Evolutionary conservation across 768 basidiomycete genomes (phyloP).

Genomic region (Boletus eberwhitei): DNA sequence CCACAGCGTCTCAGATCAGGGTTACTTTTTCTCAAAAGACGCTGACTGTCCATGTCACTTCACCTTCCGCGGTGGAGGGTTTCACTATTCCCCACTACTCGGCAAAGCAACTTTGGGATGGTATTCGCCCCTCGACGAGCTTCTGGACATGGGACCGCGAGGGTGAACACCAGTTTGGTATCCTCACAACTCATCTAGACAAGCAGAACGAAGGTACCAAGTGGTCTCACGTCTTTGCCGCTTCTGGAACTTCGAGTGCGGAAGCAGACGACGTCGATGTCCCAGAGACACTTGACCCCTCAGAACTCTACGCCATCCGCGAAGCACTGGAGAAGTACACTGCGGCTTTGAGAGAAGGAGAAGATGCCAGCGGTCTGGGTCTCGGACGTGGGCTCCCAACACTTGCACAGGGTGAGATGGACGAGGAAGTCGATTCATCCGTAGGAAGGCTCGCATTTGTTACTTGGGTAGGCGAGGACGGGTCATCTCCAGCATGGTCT

Average conservation of each 20-base stretch:
- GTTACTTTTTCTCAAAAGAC: constrained; percentile 63
- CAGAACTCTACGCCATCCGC: constrained; percentile 72
- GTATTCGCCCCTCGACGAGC: constrained; percentile 71
- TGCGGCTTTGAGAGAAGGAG: constrained; percentile 50
- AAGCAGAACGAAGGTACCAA: constrained; percentile 79
- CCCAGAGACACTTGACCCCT: constrained; percentile 84
- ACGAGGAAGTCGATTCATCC: constrained; percentile 80
- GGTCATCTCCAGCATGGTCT: constrained; percentile 43
- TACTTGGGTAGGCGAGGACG: constrained; percentile 63
- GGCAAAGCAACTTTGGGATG: constrained; percentile 71
- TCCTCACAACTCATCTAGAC: constrained; percentile 82
- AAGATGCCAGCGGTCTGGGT: constrained; percentile 61
- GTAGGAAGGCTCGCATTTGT: constrained; percentile 63
- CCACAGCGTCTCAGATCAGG: constrained; percentile 59
- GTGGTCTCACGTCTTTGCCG: constrained; percentile 85
- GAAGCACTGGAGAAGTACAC: constrained; percentile 89
- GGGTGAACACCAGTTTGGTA: constrained; percentile 60
- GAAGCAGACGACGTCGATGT: constrained; percentile 60
- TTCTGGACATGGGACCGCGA: constrained; percentile 92
- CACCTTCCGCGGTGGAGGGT: constrained; percentile 26
- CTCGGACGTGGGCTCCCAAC: constrained; percentile 71
- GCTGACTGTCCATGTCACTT: constrained; percentile 60
- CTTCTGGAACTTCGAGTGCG: constrained; percentile 35
- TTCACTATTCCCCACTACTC: constrained; percentile 56
- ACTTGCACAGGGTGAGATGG: constrained; percentile 84